Conservation (phyloP, 768 basidiomycete genomes). For the Leccinum ochraceum region DNA sequence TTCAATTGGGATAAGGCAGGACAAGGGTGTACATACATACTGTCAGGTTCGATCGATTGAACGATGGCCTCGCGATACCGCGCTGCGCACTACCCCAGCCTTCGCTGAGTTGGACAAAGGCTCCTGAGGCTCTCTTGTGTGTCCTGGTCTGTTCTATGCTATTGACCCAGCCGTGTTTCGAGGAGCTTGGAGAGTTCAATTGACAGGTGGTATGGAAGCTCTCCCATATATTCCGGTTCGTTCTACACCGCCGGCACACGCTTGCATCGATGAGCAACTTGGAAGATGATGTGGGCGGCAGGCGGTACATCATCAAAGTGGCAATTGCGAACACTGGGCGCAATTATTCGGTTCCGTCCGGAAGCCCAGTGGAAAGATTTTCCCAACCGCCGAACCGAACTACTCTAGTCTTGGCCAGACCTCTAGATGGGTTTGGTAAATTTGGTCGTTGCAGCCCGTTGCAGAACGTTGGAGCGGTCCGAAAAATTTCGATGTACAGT, state of each 20-base stretch:
- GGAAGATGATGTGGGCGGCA: background rate
- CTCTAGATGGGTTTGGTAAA: too few relatives aligned
- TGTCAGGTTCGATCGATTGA: background rate
- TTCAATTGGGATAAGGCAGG: background rate
- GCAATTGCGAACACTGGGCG: too few relatives aligned
- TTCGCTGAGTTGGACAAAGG: background rate
- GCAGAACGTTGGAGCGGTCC: too few relatives aligned
- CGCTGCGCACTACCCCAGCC: background rate
- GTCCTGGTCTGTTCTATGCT: background rate
- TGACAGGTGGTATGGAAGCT: background rate
- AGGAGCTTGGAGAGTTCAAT: background rate
- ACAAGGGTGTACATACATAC: conserved; percentile 2
- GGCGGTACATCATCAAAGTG: too few relatives aligned
- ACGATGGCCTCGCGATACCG: background rate
- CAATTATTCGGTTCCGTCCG: too few relatives aligned
- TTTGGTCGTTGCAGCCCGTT: too few relatives aligned
- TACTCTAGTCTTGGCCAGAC: too few relatives aligned
- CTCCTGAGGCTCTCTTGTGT: background rate
- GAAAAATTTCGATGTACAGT: too few relatives aligned
- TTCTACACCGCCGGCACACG: background rate
- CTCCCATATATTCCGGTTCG: background rate
- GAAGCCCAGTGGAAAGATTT: too few relatives aligned
- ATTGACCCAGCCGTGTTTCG: background rate
- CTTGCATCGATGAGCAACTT: too few relatives aligned
- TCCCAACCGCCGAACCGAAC: too few relatives aligned